Base-by-base conservation (phyloP, 1,284 basidiomycete genomes). In the Microbotryum saponariae region DNA sequence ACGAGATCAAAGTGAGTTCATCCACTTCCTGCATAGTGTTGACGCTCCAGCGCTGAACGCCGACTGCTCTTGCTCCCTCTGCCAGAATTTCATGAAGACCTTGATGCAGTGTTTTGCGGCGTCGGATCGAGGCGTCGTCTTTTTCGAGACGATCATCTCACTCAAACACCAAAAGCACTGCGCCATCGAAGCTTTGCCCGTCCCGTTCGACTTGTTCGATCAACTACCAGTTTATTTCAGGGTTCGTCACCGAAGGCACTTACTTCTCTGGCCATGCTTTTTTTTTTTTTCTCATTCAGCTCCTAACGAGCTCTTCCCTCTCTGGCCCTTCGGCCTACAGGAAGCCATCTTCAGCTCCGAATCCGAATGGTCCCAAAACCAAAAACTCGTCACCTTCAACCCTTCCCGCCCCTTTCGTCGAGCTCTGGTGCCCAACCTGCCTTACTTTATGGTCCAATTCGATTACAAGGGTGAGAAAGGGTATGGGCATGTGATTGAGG, bases 401-500 rank as follows among this genome's bases (percentile, higher is more conserved):
- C 84, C 87, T 3, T 77, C 83, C 9, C 82, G 91, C 2, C 88
- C 90, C 0, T 96, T 96, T 79, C 80, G 91, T 52, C 82, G 91
- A 1, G 85, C 88, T 45, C 88, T 99, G 85, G 94, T 98, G 6
- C 85, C 93, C 2, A 92, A 97, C 71, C 77, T 99, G 50, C 96
- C 96, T 0, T 98, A 99, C 78, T 99, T 99, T 74, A 93, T 93
- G 87, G 88, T 98, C 1, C 89, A 91, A 72, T 99, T 93, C 77
- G 96, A 99, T 77, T 83, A 98, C 78, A 93, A 91, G 72, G 93
- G 94, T 33, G 91, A 94, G 76, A 91, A 89, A 74, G 92, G 92
- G 1, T 98, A 92, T 73, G 96, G 96, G 0, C 96, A 98, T 75
- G 88, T 97, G 61, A 94, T 97, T 64, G 92, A 97, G 74, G 92